Evolutionary conservation across 1,139 yeast species (phyloP).

Genomic region (Candida sp.): DNA sequence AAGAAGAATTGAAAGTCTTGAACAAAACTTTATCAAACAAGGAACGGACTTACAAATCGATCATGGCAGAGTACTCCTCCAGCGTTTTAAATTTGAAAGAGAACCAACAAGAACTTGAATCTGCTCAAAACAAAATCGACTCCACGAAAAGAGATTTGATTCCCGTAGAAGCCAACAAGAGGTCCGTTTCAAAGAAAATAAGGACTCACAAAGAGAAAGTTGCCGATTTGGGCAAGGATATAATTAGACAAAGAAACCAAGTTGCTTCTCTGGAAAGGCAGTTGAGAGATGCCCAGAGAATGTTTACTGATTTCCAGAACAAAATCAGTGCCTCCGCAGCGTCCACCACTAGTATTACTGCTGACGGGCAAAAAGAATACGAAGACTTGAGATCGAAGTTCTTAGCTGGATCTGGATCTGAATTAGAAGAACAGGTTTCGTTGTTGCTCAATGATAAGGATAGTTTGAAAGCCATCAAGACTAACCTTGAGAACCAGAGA

Average conservation of each 20-base stretch:
- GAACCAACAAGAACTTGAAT: conserved; percentile 40
- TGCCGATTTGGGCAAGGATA: conserved; percentile 56
- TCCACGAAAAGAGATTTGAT: conserved; percentile 52
- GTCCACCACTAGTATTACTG: conserved; percentile 19
- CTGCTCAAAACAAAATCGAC: conserved; percentile 38
- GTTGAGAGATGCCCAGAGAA: conserved; percentile 46
- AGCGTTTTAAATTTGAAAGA: conserved; percentile 47
- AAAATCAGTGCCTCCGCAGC: conserved; percentile 41
- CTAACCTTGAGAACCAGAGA: conserved; percentile 47
- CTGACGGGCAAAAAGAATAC: conserved; percentile 61
- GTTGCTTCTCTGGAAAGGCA: conserved; percentile 51
- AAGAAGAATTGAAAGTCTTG: conserved; percentile 30
- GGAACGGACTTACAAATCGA: conserved; percentile 30
- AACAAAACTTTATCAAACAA: conserved; percentile 25
- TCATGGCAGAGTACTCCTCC: conserved; percentile 51
- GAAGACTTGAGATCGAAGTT: conserved; percentile 61
- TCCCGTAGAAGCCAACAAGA: conserved; percentile 61
- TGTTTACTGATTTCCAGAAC: conserved; percentile 49
- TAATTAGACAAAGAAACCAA: conserved; percentile 51
- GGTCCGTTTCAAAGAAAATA: conserved; percentile 51
- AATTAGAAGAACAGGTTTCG: conserved; percentile 54
- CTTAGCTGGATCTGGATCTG: conserved; percentile 61
- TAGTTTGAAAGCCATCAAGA: conserved; percentile 41
- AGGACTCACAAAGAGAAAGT: conserved; percentile 53
- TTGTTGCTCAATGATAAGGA: conserved; percentile 49